Conservation (phyloP, 495 filamentous ascomycete species). For the Penicillium chermesinum region DNA sequence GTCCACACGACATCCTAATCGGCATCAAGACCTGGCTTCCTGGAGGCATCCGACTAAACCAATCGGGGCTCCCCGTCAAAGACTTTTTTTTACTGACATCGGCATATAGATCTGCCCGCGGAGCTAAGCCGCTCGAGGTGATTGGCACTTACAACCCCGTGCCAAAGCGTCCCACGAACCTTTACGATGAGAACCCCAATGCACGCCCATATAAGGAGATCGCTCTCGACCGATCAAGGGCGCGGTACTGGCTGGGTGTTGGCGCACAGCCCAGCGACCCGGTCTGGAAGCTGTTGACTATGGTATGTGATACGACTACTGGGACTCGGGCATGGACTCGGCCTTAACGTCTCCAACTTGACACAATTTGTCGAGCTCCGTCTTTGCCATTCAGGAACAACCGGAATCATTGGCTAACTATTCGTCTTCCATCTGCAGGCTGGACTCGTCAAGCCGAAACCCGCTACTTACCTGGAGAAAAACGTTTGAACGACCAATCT, state of each 20-base stretch:
- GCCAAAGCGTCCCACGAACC: conserved; percentile 58
- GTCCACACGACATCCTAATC: not conserved
- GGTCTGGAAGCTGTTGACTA: conserved; percentile 75
- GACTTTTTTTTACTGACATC: not conserved
- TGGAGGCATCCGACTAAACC: too few species aligned
- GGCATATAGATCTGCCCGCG: conserved; percentile 56
- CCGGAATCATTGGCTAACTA: too few species aligned
- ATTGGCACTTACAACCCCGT: conserved; percentile 93
- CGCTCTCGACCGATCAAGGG: conserved; percentile 70
- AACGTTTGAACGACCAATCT: not conserved
- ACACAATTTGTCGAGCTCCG: too few species aligned
- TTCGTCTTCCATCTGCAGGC: too few species aligned
- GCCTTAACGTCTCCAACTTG: too few species aligned
- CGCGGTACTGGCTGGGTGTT: conserved; percentile 95
- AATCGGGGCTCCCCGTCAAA: not conserved
- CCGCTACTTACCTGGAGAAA: conserved; percentile 22
- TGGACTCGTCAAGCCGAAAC: conserved; percentile 29
- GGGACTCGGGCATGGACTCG: too few species aligned
- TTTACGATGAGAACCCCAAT: conserved; percentile 56
- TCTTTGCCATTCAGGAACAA: too few species aligned
- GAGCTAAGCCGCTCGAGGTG: conserved; percentile 86
- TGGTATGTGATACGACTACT: too few species aligned
- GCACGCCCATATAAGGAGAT: conserved; percentile 77
- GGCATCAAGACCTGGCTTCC: too few species aligned
- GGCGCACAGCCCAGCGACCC: conserved; percentile 90